Evolutionary conservation across 768 basidiomycete species (phyloP), one percentile per base, ranked within the genome.

Genomic region (Mycena pura): DNA sequence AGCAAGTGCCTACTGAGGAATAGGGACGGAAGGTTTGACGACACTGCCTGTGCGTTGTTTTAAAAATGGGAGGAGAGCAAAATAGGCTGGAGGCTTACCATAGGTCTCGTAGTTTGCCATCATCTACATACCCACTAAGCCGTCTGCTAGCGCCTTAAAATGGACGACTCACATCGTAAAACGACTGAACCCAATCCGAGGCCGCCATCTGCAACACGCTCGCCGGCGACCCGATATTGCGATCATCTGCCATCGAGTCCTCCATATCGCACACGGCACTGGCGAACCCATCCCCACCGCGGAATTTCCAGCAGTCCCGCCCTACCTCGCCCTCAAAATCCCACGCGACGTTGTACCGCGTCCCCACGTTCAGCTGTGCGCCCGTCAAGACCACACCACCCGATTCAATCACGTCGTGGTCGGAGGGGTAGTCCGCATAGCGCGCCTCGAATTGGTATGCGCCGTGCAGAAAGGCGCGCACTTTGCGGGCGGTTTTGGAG

Each of bases 181-280:
- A 54, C 14, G 48, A 34, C 45, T 55, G 60, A 4, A 28, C 52
- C 60, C 52, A 61, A 10, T 31, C 13, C 11, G 60, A 48, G 8
- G 44, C 36, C 3, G 52, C 60, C 60, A 61, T 61, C 25, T 61
- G 51, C 46, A 61, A 39, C 19, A 61, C n/a, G 29, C 29, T 54
- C 13, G 45, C 46, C 15, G 46, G 60, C 45, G 43, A 27, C 34
- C 60, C 38, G 9, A 54, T 43, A 15, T 53, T 61, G 15, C 36
- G 60, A 61, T 61, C 46, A 25, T 43, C 46, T 19, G 52, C 60
- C 60, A 61, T 61, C 13, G 45, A 53, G 11, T 61, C 60, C 32
- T 61, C 60, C 60, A 61, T 61, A 25, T 19, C 34, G 31, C 36
- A 45, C 4, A 61, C n/a, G 17, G 45, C 22, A 7, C 7, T 10